Conservation (phyloP, 2,329 filamentous ascomycete genomes). For the Xylariales sp. region DNA sequence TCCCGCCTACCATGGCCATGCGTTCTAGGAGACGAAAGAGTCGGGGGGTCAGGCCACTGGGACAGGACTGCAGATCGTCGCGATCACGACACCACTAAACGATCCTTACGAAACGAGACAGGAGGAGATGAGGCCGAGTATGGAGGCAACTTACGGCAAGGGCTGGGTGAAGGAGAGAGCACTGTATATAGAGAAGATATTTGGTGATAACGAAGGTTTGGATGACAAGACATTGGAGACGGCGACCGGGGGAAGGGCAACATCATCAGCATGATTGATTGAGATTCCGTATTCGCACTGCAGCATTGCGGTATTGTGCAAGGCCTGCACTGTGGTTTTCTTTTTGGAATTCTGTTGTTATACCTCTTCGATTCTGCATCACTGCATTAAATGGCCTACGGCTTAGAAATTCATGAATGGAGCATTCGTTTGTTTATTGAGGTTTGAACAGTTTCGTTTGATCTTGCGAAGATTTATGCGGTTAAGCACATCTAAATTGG, state of each 20-base stretch:
- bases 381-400: not conserved
- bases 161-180: constrained; percentile 7
- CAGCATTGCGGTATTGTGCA: constrained; percentile 1
- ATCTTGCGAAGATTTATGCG: too few relatives aligned
- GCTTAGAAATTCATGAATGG: not conserved
- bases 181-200: constrained; percentile 3
- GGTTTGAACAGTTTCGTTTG: too few relatives aligned
- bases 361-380: constrained; percentile 1
- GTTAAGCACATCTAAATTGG: too few relatives aligned
- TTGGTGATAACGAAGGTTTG: not conserved
- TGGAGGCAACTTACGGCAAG: not conserved
- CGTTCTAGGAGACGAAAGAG: constrained; percentile 19
- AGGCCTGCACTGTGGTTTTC: not conserved
- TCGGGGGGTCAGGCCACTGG: not conserved
- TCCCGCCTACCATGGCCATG: constrained; percentile 24
- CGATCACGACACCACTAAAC: not conserved
- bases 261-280: constrained; percentile 2
- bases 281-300: not conserved
- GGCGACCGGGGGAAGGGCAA: not conserved
- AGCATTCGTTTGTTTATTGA: not conserved
- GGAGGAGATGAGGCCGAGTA: not conserved
- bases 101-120: not conserved
- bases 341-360: constrained; percentile 3
- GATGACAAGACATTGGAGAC: constrained; percentile 1
- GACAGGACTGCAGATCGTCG: too few relatives aligned